Percentiles rank a stretch among this genome's conserved stretches.
These are phyloP conservation scores for peach (Prunus persica) DNA, from an alignment of 306 rosid genomes.

Conservation along the genomic window Prunus_persica_NCBIv2 NC_034010.1:27180501-27181000, in stretches of 20 bases:
- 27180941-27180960: conserved; percentile 9
- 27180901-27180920: neutral
- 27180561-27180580: conserved; percentile 93
- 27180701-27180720: conserved; percentile 86
- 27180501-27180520: neutral
- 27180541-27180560: neutral
- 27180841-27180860: conserved; percentile 62
- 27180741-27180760: conserved; percentile 54
- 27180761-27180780: conserved; percentile 61
- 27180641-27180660: conserved; percentile 79
- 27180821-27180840: conserved; percentile 43
- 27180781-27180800: conserved; percentile 37
- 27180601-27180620: conserved; percentile 59
- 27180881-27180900: conserved; percentile 24
- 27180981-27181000: conserved; percentile 26
- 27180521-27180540: neutral
- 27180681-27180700: conserved; percentile 58
- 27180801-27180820: conserved; percentile 36
- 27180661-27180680: conserved; percentile 60
- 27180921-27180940: conserved; percentile 8
- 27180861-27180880: conserved; percentile 52
- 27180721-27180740: conserved; percentile 68
- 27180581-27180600: conserved; percentile 82
- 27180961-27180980: neutral
- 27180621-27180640: conserved; percentile 74